Evolutionary conservation across 495 filamentous ascomycete species (phyloP).

Genomic region (Xylaria grammica): DNA sequence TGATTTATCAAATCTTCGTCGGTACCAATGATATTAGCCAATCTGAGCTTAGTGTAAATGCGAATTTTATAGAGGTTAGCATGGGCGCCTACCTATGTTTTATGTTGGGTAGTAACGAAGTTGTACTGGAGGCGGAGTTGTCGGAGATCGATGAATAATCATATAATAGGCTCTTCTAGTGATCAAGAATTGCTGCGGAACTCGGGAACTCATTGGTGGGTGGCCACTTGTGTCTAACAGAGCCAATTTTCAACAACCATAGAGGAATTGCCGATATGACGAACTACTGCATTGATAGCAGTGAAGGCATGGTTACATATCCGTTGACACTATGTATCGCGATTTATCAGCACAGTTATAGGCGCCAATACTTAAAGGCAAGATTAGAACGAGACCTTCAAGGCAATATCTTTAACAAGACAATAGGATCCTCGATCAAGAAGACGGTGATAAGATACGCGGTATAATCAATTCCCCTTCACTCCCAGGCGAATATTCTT

Average conservation of each 20-base stretch:
- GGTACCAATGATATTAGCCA: too few species aligned
- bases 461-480: background rate
- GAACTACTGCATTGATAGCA: background rate
- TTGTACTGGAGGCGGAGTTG: too few species aligned
- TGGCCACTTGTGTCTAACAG: background rate
- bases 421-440: background rate
- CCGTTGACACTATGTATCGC: background rate
- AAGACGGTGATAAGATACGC: background rate
- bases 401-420: background rate
- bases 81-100: too few species aligned
- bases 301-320: background rate
- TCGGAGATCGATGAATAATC: slow-evolving; percentile 11
- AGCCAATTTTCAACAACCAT: background rate
- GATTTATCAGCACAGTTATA: background rate
- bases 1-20: too few species aligned
- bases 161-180: background rate
- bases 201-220: background rate
- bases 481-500: background rate
- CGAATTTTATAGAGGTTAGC: too few species aligned
- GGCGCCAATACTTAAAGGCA: background rate
- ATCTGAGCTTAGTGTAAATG: too few species aligned
- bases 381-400: background rate
- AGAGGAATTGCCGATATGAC: too few species aligned
- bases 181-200: background rate
- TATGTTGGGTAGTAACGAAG: too few species aligned